A percentile compares a stretch with the other conserved stretches of the same genome.
phyloP scores from a whole-genome alignment of 768 basidiomycete species.

The Rhodotorula paludigena region DNA sequence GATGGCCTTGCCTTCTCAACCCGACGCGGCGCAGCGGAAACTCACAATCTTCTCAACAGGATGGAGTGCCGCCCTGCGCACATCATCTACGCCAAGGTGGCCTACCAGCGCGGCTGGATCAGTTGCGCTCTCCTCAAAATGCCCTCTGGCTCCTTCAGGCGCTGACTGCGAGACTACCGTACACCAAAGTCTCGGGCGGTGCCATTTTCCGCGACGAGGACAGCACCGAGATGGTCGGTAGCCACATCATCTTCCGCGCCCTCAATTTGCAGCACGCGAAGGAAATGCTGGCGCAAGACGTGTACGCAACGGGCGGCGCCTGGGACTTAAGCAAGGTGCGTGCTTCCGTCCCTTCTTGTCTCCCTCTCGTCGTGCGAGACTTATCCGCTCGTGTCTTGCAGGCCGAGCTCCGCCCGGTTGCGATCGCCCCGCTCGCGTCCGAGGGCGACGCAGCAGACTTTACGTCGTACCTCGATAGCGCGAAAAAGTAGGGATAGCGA shows the following conservation, averaged over 20 bases:
- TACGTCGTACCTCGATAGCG: neutral
- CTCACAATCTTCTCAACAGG: too few relatives aligned
- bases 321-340: slow-evolving; percentile 30
- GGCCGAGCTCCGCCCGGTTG: neutral
- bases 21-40: too few relatives aligned
- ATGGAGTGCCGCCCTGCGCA: slow-evolving; percentile 25
- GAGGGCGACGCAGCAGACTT: neutral
- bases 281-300: slow-evolving; percentile 17
- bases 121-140: neutral
- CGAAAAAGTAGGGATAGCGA: neutral
- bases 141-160: too few relatives aligned
- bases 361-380: too few relatives aligned
- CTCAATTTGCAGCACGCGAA: slow-evolving; percentile 15
- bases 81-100: slow-evolving; percentile 19
- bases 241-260: slow-evolving; percentile 27
- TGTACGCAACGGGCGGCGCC: slow-evolving; percentile 28
- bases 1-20: too few relatives aligned
- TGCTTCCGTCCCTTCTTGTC: too few relatives aligned
- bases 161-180: too few relatives aligned
- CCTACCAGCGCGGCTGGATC: slow-evolving; percentile 27
- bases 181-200: slow-evolving; percentile 23
- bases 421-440: neutral
- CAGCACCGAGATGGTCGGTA: slow-evolving; percentile 24
- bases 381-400: neutral
- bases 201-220: slow-evolving; percentile 32